Conservation (phyloP, 306 rosid genomes). For the Carpinus viminea region DNA sequence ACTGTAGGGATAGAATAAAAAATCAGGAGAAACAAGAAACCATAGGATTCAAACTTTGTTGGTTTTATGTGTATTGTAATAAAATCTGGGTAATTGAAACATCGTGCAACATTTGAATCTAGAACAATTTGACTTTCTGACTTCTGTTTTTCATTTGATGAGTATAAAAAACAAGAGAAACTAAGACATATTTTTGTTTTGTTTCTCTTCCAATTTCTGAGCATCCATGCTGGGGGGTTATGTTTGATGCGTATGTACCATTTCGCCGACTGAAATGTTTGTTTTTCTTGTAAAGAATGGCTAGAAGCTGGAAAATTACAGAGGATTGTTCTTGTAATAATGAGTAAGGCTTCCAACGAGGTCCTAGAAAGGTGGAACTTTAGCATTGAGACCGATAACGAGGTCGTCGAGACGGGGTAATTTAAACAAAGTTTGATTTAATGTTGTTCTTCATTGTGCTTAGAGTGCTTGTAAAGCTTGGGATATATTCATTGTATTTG, state of each 20-base stretch:
- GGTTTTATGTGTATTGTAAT: background rate
- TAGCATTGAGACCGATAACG: constrained; percentile 89
- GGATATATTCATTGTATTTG: background rate
- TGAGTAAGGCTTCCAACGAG: constrained; percentile 73
- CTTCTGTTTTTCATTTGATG: background rate
- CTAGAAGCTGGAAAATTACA: constrained; percentile 97
- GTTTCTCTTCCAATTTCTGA: background rate
- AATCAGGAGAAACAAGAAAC: background rate
- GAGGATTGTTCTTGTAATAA: constrained; percentile 88
- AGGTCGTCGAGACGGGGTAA: constrained; percentile 86
- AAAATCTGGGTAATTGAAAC: background rate
- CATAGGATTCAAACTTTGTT: background rate
- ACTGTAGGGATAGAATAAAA: background rate
- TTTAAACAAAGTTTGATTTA: background rate
- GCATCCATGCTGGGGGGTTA: background rate
- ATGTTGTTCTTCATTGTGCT: background rate
- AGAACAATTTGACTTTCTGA: background rate
- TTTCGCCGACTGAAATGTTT: constrained; percentile 1
- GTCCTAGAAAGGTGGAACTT: constrained; percentile 98
- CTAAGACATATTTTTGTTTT: background rate
- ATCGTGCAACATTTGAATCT: background rate
- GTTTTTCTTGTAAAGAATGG: constrained; percentile 65
- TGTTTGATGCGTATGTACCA: background rate
- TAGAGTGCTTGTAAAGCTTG: too few relatives aligned
- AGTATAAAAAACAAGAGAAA: background rate